phyloP scores from a whole-genome alignment of 179 eudicot genomes.

The Vitellaria paradoxa region DNA sequence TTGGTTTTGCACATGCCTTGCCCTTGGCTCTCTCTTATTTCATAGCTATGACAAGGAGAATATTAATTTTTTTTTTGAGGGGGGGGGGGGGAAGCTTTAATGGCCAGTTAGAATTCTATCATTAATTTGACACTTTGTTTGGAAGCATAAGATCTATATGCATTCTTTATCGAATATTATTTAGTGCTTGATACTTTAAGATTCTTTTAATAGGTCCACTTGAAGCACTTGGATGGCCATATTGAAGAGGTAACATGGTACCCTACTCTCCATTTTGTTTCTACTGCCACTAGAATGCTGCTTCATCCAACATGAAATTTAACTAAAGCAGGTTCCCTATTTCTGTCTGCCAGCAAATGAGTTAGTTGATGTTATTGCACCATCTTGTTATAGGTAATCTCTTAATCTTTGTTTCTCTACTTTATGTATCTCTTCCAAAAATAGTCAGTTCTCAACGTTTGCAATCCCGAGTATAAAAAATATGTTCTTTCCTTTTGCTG shows the following conservation, averaged over 20 bases:
- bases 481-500: neutral
- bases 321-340: conserved; percentile 83
- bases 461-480: too few species aligned
- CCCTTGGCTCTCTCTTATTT: neutral
- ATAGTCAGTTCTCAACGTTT: neutral
- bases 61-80: neutral
- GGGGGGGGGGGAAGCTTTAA: neutral
- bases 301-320: conserved; percentile 22
- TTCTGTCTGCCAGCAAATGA: conserved; percentile 95
- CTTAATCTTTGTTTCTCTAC: neutral
- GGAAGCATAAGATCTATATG: neutral
- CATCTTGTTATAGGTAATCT: conserved; percentile 90
- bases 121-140: neutral
- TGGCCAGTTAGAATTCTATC: neutral
- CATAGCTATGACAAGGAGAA: neutral
- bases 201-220: conserved; percentile 58
- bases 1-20: too few species aligned
- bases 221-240: conserved; percentile 99
- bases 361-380: conserved; percentile 95
- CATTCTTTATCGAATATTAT: neutral
- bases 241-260: conserved; percentile 75
- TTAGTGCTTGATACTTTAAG: neutral
- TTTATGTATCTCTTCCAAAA: neutral
- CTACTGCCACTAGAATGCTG: conserved; percentile 9
- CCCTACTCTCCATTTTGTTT: conserved; percentile 8